A percentile compares a stretch with the other conserved stretches of the same genome.
phyloP scores from a whole-genome alignment of 1,139 yeast genomes.

The Lodderomyces oxycetoniae region DNA sequence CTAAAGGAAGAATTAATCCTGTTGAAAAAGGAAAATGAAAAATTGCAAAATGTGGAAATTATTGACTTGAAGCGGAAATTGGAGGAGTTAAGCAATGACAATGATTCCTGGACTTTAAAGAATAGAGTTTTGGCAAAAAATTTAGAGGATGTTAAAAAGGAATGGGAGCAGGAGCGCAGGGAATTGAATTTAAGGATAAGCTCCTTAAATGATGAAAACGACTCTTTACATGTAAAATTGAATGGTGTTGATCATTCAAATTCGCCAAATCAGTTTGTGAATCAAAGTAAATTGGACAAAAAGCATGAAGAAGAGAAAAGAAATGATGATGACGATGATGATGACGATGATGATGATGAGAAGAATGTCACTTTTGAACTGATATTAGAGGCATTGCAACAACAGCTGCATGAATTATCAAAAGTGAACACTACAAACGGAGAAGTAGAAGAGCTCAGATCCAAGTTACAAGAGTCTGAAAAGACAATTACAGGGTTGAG shows the following conservation, averaged over 20 bases:
- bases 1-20: slow-evolving; percentile 42
- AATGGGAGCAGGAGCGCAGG: slow-evolving; percentile 36
- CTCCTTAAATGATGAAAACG: slow-evolving; percentile 63
- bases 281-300: not conserved
- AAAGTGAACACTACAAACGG: slow-evolving; percentile 18
- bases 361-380: slow-evolving; percentile 30
- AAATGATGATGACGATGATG: not conserved
- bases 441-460: slow-evolving; percentile 63
- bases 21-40: slow-evolving; percentile 27
- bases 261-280: too few species aligned
- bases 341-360: slow-evolving; percentile 23
- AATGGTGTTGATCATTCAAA: slow-evolving; percentile 4
- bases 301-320: not conserved
- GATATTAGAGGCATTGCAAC: slow-evolving; percentile 28
- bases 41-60: slow-evolving; percentile 26
- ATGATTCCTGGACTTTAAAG: slow-evolving; percentile 28
- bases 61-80: slow-evolving; percentile 33
- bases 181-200: slow-evolving; percentile 49
- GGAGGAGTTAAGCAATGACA: slow-evolving; percentile 32
- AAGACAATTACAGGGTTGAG: slow-evolving; percentile 54
- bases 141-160: slow-evolving; percentile 29
- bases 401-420: slow-evolving; percentile 38
- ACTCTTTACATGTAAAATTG: slow-evolving; percentile 44
- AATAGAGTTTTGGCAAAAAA: slow-evolving; percentile 29
- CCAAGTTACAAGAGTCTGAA: slow-evolving; percentile 65